Evolutionary conservation across 73 alveolate species (phyloP).

Genomic region (Paraurostyla sp.): DNA sequence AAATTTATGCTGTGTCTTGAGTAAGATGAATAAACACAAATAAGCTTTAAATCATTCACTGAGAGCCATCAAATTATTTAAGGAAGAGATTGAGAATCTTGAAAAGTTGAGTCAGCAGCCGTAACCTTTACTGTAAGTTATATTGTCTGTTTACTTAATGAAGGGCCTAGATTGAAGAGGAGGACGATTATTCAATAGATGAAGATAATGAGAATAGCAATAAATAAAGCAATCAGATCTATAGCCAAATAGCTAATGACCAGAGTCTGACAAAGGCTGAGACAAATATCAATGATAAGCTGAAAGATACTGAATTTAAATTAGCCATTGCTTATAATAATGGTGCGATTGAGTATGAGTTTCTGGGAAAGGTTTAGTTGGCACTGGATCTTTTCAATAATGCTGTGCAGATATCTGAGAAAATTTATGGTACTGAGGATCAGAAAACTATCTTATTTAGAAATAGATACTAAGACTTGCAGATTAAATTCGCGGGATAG

Average conservation of each 20-base stretch:
- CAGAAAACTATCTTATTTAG: neutral
- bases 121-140: neutral
- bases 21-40: conserved; percentile 40
- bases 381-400: conserved; percentile 20
- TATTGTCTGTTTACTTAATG: neutral
- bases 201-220: conserved; percentile 9
- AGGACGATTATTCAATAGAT: conserved; percentile 49
- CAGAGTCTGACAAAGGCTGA: conserved; percentile 10
- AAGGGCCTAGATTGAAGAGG: conserved; percentile 44
- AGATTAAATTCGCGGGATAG: neutral
- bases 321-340: conserved; percentile 57
- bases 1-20: conserved; percentile 43
- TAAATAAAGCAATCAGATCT: neutral
- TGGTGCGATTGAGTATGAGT: conserved; percentile 53
- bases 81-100: neutral
- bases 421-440: conserved; percentile 28
- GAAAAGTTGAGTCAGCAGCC: neutral
- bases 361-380: neutral
- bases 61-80: neutral
- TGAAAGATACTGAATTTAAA: conserved; percentile 1
- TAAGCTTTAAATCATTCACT: conserved; percentile 40
- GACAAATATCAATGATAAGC: neutral
- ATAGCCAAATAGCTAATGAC: neutral
- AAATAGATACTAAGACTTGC: conserved; percentile 3
- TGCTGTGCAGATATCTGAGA: neutral